A percentile compares a stretch with the other conserved stretches of the same genome.
These are phyloP conservation scores for Yamadazyma takamatsuzukensis DNA, from an alignment of 805 yeast genomes.

Conservation along the genomic window DNA sequence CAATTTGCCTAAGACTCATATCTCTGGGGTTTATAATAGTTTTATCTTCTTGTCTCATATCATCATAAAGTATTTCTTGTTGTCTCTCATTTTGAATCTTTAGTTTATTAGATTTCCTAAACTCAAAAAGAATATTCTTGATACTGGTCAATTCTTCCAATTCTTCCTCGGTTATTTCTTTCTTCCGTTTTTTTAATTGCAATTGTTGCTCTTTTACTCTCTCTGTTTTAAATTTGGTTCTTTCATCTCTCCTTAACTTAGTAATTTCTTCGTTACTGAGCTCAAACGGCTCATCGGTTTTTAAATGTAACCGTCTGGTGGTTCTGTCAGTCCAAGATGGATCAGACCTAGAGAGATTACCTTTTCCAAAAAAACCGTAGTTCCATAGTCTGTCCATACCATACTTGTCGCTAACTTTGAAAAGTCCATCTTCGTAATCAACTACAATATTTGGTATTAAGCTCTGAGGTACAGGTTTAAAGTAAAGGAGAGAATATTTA, in stretches of 20 bases:
- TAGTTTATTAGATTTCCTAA: constrained; percentile 14
- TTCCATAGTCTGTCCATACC: constrained; percentile 68
- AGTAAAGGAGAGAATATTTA: constrained; percentile 21
- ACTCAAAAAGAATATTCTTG: constrained; percentile 14
- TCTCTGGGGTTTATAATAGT: constrained; percentile 4
- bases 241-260: constrained; percentile 61
- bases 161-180: constrained; percentile 22
- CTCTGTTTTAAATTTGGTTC: constrained; percentile 67
- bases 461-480: constrained; percentile 25
- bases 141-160: constrained; percentile 14
- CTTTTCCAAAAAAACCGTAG: constrained; percentile 92
- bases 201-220: constrained; percentile 49
- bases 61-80: constrained; percentile 9
- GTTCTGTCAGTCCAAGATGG: constrained; percentile 86
- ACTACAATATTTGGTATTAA: constrained; percentile 18
- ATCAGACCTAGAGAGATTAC: constrained; percentile 82
- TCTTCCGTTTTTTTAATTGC: constrained; percentile 45
- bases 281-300: constrained; percentile 7
- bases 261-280: constrained; percentile 66
- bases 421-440: constrained; percentile 22
- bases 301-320: constrained; percentile 47
- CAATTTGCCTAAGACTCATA: constrained; percentile 23
- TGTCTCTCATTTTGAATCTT: constrained; percentile 9
- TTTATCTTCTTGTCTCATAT: constrained; percentile 14
- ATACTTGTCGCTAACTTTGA: constrained; percentile 37